Evolutionary conservation across 2,329 filamentous ascomycete species (phyloP), one percentile per base, ranked within the genome.

Genomic region (Talaromyces pinophilus): DNA sequence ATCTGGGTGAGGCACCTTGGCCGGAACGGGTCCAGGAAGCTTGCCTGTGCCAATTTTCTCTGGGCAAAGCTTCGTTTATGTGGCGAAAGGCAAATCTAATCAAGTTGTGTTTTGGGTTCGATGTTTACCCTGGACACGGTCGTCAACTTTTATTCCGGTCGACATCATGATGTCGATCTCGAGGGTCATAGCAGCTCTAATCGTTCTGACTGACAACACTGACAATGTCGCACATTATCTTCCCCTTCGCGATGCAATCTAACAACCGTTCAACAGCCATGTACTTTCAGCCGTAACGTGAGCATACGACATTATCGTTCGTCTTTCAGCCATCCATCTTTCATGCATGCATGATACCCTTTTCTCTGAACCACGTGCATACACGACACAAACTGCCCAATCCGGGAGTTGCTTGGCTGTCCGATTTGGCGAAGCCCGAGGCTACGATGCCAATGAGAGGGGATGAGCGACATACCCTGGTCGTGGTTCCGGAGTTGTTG

Each of bases 1-100:
- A 38, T 35, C 48, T 17, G 48, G 48, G 22, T 50, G 8, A 28
- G 19, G 19, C 19, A 25, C 50, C 17, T 55, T 55, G 52, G 52
- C 52, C 7, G 10, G 52, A 55, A 55, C n/a, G 52, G 28, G 52
- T 3, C 52, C 30, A 57, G 54, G 50, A 57, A 57, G 54, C 54
- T 57, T 57, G 33, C 54, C 33, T 22, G 33, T 38, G 54, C 54
- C 54, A 57, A 57, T 57, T 1, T 38, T 22, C 5, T 13, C 19
- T 57, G 54, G 54, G n/a, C 30, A 35, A 57, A 57, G 54, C 54
- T 57, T 57, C 8, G 30, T 35, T 17, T 3, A 7, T 55, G 30
- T 57, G 54, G 54, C 33, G n/a, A 38, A 35, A 33, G 50, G 10
- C 46, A 28, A 50, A 25, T 54, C 15, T 13, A 19, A 11, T 17